phyloP scores from a whole-genome alignment of 306 rosid species.

The Castanea mollissima region DNA sequence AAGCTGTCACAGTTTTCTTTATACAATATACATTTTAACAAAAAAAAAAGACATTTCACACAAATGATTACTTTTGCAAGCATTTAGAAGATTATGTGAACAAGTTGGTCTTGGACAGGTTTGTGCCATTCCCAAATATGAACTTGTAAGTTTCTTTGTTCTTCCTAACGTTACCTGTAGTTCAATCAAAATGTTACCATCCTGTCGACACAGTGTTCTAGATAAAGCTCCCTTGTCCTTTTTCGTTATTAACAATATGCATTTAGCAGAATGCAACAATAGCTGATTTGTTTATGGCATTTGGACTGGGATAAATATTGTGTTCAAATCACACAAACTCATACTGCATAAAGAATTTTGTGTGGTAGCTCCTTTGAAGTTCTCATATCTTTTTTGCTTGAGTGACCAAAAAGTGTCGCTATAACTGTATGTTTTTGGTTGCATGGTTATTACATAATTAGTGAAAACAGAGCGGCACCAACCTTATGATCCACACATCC shows the following conservation, averaged over 20 bases:
- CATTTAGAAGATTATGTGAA: conserved; percentile 81
- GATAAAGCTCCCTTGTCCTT: conserved; percentile 11
- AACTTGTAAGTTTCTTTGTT: conserved; percentile 59
- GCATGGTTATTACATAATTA: neutral
- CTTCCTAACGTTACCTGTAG: conserved; percentile 10
- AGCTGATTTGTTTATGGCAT: conserved; percentile 64
- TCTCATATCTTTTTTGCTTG: neutral
- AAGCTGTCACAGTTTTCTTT: neutral
- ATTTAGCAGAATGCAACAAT: conserved; percentile 53
- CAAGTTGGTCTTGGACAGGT: conserved; percentile 94
- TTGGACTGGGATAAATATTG: conserved; percentile 75
- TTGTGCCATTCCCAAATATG: conserved; percentile 80
- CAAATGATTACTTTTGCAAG: conserved; percentile 44
- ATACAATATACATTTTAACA: neutral
- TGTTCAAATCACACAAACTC: conserved; percentile 64
- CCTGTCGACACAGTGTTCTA: neutral
- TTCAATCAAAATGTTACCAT: neutral
- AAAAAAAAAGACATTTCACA: conserved; percentile 2
- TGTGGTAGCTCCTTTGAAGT: neutral
- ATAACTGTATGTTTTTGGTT: neutral
- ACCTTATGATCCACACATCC: neutral
- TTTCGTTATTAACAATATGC: conserved; percentile 17
- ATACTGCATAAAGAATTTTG: neutral
- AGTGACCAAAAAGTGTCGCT: neutral
- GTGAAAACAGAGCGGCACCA: neutral